Evolutionary conservation across 176 grass and related monocot species (phyloP).

Genomic region (Carex scoparia): DNA sequence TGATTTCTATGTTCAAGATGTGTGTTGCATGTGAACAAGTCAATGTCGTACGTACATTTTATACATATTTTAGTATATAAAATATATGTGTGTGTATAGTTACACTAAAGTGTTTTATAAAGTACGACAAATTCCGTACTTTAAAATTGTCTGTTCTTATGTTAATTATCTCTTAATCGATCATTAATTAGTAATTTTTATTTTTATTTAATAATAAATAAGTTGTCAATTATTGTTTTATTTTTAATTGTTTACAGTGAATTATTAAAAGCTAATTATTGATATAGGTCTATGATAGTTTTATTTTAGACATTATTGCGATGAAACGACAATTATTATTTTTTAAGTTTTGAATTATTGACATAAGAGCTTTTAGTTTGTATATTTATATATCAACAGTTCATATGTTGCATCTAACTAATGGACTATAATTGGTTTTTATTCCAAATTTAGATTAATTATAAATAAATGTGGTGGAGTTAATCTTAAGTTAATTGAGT

Average conservation of each 20-base stretch:
- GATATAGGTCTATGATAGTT: too few relatives aligned
- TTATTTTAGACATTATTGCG: too few relatives aligned
- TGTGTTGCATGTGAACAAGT: background rate
- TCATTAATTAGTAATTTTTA: background rate
- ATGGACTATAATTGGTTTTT: too few relatives aligned
- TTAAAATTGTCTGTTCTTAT: background rate
- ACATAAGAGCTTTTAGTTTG: too few relatives aligned
- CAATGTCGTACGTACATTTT: slow-evolving; percentile 15
- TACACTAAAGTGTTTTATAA: background rate
- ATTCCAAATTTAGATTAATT: too few relatives aligned
- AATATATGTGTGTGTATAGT: background rate
- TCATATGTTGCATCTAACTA: too few relatives aligned
- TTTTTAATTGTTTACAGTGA: background rate
- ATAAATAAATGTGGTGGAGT: too few relatives aligned
- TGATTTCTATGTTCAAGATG: background rate
- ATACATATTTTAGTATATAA: background rate
- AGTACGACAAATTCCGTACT: background rate
- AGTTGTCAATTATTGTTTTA: background rate
- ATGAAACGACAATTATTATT: too few relatives aligned
- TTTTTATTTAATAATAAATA: background rate
- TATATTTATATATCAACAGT: too few relatives aligned
- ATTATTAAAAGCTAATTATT: too few relatives aligned
- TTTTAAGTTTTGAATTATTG: too few relatives aligned
- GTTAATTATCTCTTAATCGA: background rate
- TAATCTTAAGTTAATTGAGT: too few relatives aligned